Percentiles rank a stretch among this genome's conserved stretches.
Conservation (phyloP, 2,329 filamentous ascomycete genomes). For the Alternaria consortialis region DNA sequence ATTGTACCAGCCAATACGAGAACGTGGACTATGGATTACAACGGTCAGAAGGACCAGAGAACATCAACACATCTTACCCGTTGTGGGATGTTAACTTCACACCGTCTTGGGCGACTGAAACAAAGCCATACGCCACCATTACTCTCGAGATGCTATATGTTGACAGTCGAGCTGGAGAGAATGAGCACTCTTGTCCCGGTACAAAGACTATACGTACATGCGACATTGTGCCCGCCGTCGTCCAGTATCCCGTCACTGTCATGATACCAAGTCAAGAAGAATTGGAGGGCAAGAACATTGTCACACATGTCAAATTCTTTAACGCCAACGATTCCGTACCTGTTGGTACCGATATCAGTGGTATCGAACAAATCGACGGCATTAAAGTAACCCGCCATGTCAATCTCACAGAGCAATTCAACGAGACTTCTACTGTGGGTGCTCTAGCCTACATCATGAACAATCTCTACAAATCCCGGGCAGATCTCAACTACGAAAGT, state of each 20-base stretch:
- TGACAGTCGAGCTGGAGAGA: constrained; percentile 21
- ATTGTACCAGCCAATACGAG: constrained; percentile 22
- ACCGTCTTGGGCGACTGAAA: constrained; percentile 17
- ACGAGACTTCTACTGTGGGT: constrained; percentile 28
- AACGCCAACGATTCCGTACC: constrained; percentile 15
- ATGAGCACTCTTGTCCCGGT: constrained; percentile 26
- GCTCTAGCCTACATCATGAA: constrained; percentile 31
- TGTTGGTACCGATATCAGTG: constrained; percentile 14
- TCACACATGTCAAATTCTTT: constrained; percentile 36
- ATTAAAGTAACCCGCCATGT: constrained; percentile 24
- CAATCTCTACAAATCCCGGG: constrained; percentile 30
- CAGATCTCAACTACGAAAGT: constrained; percentile 21
- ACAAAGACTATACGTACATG: constrained; percentile 24
- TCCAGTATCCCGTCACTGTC: constrained; percentile 33
- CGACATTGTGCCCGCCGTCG: constrained; percentile 28
- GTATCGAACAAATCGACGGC: constrained; percentile 22
- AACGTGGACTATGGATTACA: constrained; percentile 32
- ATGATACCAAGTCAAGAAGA: constrained; percentile 37
- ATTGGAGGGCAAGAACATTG: constrained; percentile 28
- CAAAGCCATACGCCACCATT: constrained; percentile 27
- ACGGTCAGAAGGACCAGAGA: constrained; percentile 13
- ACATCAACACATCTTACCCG: constrained; percentile 15
- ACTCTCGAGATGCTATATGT: constrained; percentile 32
- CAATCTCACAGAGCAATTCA: constrained; percentile 24
- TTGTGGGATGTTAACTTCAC: constrained; percentile 31